phyloP scores from a whole-genome alignment of 2,329 filamentous ascomycete species.

The Cadophora luteo-olivacea region DNA sequence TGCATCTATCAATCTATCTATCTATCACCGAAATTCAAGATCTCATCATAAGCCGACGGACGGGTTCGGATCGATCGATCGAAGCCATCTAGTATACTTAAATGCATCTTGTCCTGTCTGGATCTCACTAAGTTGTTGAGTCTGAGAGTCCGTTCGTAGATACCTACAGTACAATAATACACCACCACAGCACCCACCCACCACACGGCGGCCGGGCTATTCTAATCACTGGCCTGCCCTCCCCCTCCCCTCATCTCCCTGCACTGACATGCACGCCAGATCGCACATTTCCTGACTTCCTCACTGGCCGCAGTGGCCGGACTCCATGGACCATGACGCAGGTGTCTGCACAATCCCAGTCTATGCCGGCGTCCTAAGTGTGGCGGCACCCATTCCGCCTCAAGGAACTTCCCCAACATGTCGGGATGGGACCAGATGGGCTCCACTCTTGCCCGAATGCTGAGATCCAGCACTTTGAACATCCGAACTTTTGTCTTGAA shows the following conservation, averaged over 20 bases:
- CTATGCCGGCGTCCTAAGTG: conserved; percentile 10
- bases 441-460: conserved; percentile 11
- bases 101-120: not conserved
- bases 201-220: not conserved
- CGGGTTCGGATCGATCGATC: not conserved
- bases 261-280: not conserved
- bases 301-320: conserved; percentile 6
- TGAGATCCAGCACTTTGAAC: conserved; percentile 14
- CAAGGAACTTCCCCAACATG: conserved; percentile 33
- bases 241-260: not conserved
- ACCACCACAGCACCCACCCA: no score
- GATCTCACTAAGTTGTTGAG: not conserved
- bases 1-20: not conserved
- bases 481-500: conserved; percentile 4
- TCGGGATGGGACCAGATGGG: conserved; percentile 3
- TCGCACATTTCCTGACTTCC: not conserved
- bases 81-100: not conserved
- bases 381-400: conserved; percentile 23
- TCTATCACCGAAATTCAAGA: not conserved
- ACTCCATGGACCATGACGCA: conserved; percentile 29
- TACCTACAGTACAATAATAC: not conserved
- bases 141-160: not conserved
- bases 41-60: not conserved
- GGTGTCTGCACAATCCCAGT: conserved; percentile 23
- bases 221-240: not conserved